A percentile compares a stretch with the other conserved stretches of the same genome.
Evolutionary conservation across 139 green algal genomes (phyloP).

Genomic region (Volvox reticuliferus): DNA sequence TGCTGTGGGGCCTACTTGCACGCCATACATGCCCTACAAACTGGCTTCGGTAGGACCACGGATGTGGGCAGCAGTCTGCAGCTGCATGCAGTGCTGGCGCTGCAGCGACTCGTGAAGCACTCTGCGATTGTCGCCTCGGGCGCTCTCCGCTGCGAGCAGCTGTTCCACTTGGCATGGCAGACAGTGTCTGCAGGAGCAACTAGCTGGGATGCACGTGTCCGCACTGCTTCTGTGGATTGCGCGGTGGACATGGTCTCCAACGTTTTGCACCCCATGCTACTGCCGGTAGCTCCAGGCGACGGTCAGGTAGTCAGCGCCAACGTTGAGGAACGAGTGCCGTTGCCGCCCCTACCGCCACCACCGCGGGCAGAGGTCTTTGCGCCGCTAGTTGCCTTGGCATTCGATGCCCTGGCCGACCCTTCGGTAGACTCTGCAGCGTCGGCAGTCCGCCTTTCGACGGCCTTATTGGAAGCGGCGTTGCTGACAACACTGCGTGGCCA

Average conservation of each 20-base stretch:
- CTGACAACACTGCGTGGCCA: neutral
- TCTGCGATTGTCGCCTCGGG: neutral
- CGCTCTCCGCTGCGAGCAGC: neutral
- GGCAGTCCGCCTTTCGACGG: constrained; percentile 14
- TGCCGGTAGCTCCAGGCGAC: neutral
- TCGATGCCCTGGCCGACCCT: neutral
- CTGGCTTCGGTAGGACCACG: neutral
- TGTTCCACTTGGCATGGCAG: neutral
- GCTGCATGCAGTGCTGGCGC: neutral
- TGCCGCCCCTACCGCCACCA: neutral
- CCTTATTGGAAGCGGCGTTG: constrained; percentile 25
- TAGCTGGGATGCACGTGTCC: neutral
- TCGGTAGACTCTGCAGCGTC: constrained; percentile 10
- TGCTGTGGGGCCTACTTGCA: constrained; percentile 2
- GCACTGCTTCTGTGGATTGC: neutral
- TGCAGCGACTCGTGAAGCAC: neutral
- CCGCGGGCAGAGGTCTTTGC: neutral
- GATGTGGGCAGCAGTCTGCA: neutral
- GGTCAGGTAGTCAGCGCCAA: neutral
- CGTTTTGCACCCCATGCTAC: neutral
- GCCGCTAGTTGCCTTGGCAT: constrained; percentile 29
- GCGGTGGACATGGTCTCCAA: neutral
- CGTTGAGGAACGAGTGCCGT: neutral
- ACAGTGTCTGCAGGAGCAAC: neutral
- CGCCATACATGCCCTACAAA: neutral